These are phyloP conservation scores for Monotropa hypopitys DNA, from an alignment of 179 eudicot genomes.

Conservation along the genomic window DNA sequence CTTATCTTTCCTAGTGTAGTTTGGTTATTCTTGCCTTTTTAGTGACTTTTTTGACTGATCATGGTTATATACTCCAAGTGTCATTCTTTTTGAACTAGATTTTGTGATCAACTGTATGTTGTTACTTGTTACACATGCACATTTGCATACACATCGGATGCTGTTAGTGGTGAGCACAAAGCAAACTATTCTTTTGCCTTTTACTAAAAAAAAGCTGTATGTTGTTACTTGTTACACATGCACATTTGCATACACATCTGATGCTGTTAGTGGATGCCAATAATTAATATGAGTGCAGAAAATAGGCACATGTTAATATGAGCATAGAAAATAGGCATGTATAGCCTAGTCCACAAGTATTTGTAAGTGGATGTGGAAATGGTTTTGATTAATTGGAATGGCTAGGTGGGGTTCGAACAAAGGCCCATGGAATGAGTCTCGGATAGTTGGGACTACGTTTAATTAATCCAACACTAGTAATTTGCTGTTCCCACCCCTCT, in stretches of 20 bases:
- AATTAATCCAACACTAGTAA: background rate
- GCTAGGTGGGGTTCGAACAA: background rate
- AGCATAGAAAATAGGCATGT: background rate
- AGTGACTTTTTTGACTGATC: background rate
- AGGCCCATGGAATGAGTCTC: background rate
- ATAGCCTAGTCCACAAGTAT: background rate
- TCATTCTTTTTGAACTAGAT: slow-evolving; percentile 1
- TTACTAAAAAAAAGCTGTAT: background rate
- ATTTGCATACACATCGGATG: background rate
- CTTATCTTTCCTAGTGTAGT: background rate
- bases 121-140: background rate
- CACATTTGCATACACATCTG: background rate
- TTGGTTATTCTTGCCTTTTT: slow-evolving; percentile 3
- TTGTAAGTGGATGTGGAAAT: background rate
- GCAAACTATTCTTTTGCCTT: too few relatives aligned
- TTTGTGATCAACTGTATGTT: background rate
- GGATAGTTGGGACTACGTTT: background rate
- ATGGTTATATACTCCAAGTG: background rate
- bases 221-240: background rate
- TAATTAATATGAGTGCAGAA: background rate
- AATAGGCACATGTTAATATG: background rate
- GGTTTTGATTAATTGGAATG: background rate
- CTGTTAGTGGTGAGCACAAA: background rate
- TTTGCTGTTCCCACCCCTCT: background rate
- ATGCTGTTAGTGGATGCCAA: background rate